Evolutionary conservation across 2,329 filamentous ascomycete genomes (phyloP).

Genomic region (Colletotrichum simmondsii): DNA sequence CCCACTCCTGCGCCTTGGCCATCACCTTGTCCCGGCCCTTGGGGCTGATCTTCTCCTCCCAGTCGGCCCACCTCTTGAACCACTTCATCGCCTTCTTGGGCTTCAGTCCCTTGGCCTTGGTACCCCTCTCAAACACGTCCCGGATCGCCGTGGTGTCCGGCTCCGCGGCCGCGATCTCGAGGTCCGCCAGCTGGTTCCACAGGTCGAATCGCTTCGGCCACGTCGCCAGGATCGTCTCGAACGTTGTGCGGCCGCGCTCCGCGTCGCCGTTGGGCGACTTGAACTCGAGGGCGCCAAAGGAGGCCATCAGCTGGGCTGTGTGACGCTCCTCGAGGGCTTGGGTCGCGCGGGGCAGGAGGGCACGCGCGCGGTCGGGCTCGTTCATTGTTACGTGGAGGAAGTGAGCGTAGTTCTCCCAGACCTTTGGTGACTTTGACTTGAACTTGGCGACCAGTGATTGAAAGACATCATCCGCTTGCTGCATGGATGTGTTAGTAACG

Average conservation of each 20-base stretch:
- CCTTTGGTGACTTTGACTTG: slow-evolving; percentile 79
- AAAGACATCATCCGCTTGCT: slow-evolving; percentile 92
- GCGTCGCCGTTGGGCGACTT: slow-evolving; percentile 82
- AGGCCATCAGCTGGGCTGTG: slow-evolving; percentile 77
- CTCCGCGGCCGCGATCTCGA: slow-evolving; percentile 75
- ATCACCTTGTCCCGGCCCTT: slow-evolving; percentile 77
- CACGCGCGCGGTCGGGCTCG: slow-evolving; percentile 78
- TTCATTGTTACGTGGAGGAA: slow-evolving; percentile 84
- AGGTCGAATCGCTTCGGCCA: slow-evolving; percentile 92
- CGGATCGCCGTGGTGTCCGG: slow-evolving; percentile 70
- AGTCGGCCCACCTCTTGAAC: slow-evolving; percentile 92
- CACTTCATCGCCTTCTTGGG: slow-evolving; percentile 84
- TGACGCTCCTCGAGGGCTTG: slow-evolving; percentile 80
- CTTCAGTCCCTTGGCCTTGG: slow-evolving; percentile 77
- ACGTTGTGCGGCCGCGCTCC: slow-evolving; percentile 93
- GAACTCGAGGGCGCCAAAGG: slow-evolving; percentile 94
- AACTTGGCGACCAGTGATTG: slow-evolving; percentile 89
- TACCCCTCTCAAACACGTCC: slow-evolving; percentile 84
- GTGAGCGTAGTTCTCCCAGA: slow-evolving; percentile 95
- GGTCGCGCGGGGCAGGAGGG: slow-evolving; percentile 83
- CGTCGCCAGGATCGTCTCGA: slow-evolving; percentile 85
- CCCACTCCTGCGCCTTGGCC: slow-evolving; percentile 78
- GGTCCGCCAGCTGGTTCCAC: slow-evolving; percentile 91
- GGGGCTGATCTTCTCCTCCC: slow-evolving; percentile 71
- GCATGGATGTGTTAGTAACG: slow-evolving; percentile 35